Evolutionary conservation across 2,329 filamentous ascomycete genomes (phyloP).

Genomic region (Chrysoporthe austroafricana): DNA sequence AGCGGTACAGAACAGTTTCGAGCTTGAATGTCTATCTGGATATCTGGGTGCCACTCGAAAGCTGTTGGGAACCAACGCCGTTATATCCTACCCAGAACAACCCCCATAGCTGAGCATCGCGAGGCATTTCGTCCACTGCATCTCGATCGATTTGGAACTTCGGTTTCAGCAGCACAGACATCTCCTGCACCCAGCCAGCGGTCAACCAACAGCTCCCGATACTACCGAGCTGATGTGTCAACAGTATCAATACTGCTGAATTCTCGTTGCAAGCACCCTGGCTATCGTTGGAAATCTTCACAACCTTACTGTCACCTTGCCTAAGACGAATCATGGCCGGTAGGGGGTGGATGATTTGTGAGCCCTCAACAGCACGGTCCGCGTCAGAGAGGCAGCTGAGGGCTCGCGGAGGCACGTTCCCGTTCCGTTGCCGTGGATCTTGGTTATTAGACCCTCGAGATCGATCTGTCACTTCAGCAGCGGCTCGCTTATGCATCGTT

Average conservation of each 20-base stretch:
- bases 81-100: neutral
- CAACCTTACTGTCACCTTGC: neutral
- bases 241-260: neutral
- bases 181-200: neutral
- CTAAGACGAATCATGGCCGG: neutral
- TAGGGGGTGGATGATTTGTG: neutral
- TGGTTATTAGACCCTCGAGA: neutral
- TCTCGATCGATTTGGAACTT: neutral
- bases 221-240: neutral
- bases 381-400: neutral
- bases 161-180: neutral
- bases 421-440: neutral
- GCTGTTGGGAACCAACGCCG: neutral
- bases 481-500: neutral
- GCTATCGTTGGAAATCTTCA: conserved; percentile 6
- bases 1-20: neutral
- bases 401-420: neutral
- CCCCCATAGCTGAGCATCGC: no score
- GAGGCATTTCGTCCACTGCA: neutral
- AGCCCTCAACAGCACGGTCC: neutral
- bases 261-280: neutral
- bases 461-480: conserved; percentile 4
- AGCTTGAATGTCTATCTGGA: neutral
- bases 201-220: neutral
- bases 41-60: neutral